phyloP scores from a whole-genome alignment of 352 stramenopile species.

The Halophytophthora batemanensis region DNA sequence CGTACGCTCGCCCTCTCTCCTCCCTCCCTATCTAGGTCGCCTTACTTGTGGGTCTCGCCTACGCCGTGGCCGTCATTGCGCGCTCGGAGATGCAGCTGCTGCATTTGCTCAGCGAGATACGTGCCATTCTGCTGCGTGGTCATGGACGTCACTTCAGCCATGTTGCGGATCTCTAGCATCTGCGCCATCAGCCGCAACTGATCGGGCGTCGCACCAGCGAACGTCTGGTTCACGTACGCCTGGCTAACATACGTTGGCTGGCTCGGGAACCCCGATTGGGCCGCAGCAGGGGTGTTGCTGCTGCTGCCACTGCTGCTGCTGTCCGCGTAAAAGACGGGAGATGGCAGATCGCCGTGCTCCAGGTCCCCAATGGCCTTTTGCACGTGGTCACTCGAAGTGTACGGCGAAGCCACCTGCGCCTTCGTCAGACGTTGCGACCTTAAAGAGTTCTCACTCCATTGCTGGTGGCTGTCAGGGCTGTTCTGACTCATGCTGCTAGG shows the following conservation, averaged over 20 bases:
- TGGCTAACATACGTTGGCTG: constrained; percentile 10
- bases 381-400: background rate
- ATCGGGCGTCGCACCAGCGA: constrained; percentile 7
- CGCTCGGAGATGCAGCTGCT: constrained; percentile 16
- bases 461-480: constrained; percentile 14
- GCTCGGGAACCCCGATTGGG: no score
- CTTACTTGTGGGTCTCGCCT: no score
- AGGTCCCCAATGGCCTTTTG: no score
- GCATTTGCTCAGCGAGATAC: constrained; percentile 28
- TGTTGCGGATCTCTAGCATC: constrained; percentile 22
- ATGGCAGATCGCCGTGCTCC: no score
- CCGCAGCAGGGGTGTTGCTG: no score
- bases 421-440: background rate
- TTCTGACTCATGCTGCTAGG: no score
- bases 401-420: constrained; percentile 13
- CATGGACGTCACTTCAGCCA: constrained; percentile 29
- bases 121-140: constrained; percentile 27
- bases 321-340: no score
- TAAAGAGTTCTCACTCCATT: constrained; percentile 9
- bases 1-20: no score
- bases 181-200: constrained; percentile 15
- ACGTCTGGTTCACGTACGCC: constrained; percentile 10
- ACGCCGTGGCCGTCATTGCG: background rate
- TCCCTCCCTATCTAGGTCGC: no score
- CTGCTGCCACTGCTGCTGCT: no score